phyloP scores from a whole-genome alignment of 1,284 basidiomycete species.

The Boletus mariae region DNA sequence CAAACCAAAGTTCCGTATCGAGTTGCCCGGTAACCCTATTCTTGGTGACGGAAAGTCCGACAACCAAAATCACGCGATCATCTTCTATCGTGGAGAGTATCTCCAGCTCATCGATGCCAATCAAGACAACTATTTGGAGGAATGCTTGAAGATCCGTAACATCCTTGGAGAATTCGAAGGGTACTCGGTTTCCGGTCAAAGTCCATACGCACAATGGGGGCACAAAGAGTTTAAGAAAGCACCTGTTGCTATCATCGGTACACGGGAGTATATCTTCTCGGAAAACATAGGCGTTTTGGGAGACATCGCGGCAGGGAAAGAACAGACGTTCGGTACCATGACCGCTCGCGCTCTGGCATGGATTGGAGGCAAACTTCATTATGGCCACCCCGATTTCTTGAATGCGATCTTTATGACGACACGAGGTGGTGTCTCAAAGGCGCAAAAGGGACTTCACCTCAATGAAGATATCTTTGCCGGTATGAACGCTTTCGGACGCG shows the following conservation, averaged over 20 bases:
- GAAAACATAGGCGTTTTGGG: constrained; percentile 99
- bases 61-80: constrained; percentile 99
- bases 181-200: constrained; percentile 86
- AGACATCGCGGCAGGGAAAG: constrained; percentile 99
- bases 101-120: constrained; percentile 99
- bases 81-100: constrained; percentile 99
- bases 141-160: constrained; percentile 98
- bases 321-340: constrained; percentile 99
- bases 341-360: constrained; percentile 94
- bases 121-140: constrained; percentile 99
- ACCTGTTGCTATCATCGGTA: constrained; percentile 97
- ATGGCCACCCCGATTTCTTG: constrained; percentile 98
- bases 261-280: constrained; percentile 99
- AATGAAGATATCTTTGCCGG: constrained; percentile 99
- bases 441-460: constrained; percentile 96
- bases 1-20: constrained; percentile 96
- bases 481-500: constrained; percentile 98
- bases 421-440: constrained; percentile 98
- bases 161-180: constrained; percentile 98
- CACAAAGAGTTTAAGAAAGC: constrained; percentile 88
- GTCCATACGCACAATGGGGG: constrained; percentile 92
- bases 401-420: constrained; percentile 99
- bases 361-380: constrained; percentile 98
- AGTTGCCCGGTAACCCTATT: constrained; percentile 99
- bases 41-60: constrained; percentile 99